Percentiles rank a stretch among this genome's conserved stretches.
These are phyloP conservation scores for Boletus barrowsii DNA, from an alignment of 768 basidiomycete species.

Conservation along the genomic window DNA sequence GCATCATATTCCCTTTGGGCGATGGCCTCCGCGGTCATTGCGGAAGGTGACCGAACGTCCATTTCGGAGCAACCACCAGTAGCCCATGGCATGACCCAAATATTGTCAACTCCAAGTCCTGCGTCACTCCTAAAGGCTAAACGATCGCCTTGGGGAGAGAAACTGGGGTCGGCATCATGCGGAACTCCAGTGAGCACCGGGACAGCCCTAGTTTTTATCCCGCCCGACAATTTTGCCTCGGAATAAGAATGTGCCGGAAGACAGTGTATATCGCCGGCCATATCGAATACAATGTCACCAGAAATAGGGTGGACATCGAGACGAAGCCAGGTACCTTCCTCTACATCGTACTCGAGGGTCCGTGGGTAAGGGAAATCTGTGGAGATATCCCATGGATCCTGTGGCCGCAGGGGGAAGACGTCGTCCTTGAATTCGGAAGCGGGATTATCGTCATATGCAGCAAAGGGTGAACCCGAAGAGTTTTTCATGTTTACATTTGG, in stretches of 20 bases:
- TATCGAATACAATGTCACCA: conserved; percentile 73
- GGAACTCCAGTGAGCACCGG: conserved; percentile 65
- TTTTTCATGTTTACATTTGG: not conserved
- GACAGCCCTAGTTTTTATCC: conserved; percentile 41
- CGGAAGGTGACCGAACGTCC: conserved; percentile 43
- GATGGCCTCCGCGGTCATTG: conserved; percentile 37
- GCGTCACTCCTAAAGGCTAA: conserved; percentile 75
- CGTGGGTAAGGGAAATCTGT: conserved; percentile 71
- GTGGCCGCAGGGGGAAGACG: conserved; percentile 59
- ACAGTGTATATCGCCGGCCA: conserved; percentile 74
- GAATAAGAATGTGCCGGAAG: conserved; percentile 46
- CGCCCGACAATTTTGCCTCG: conserved; percentile 23
- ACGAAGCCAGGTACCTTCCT: conserved; percentile 73
- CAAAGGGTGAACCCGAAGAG: conserved; percentile 3
- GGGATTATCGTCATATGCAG: conserved; percentile 28
- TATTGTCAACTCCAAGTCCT: conserved; percentile 68
- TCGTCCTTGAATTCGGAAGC: conserved; percentile 48
- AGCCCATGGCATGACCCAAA: conserved; percentile 66
- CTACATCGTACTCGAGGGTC: conserved; percentile 62
- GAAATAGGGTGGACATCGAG: conserved; percentile 68
- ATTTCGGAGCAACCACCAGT: conserved; percentile 54
- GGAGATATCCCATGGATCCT: conserved; percentile 65
- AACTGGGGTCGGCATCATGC: conserved; percentile 68
- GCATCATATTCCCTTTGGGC: conserved; percentile 42
- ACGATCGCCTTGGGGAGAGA: conserved; percentile 62